Base-by-base conservation (phyloP, 805 yeast genomes). In the Ogataea pini region DNA sequence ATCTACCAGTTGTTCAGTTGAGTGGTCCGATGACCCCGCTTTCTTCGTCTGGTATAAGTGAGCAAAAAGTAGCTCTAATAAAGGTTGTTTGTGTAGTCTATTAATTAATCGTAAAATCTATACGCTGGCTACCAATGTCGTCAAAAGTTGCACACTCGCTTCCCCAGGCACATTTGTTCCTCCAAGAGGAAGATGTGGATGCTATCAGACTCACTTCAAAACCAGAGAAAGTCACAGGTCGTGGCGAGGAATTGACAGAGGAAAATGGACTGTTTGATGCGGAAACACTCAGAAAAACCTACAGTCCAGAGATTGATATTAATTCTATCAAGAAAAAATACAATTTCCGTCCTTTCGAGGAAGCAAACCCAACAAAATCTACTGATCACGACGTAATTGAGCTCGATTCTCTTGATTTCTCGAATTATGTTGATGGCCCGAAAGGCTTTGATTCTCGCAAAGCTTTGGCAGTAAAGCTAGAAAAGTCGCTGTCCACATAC, bases 401-500 rank as follows among this genome's bases (percentile, higher is more conserved):
- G 36, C 56, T 69, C 44, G 67, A 62, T 36, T 61, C 70, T 2
- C 59, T 74, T 40, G 78, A 75, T 45, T 59, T 75, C 16, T 52
- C 70, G 1, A 56, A 60, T 19, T 74, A 56, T 51, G 51, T 59
- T 17, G 73, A 71, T 17, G 78, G 77, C 1, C 62, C 63, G 0
- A 72, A 67, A 31, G 64, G 66, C 13, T 55, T 61, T 10, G 57
- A 50, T 8, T 47, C 62, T 9, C 57, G 78, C 27, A 50, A 56
- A 44, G 49, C 38, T 13, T 60, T 74, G 39, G 79, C 78, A 1
- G 48, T 43, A 1, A 61, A 64, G 40, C 58, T 75, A 8, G 77
- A 74, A 48, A 52, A 57, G 18, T 70, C 78, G 0, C 51, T 75
- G 28, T 61, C 72, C 5, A 69, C 73, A 1, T 67, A 68, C 43